phyloP scores from a whole-genome alignment of 2,329 filamentous ascomycete species.

The Pochonia chlamydosporia region DNA sequence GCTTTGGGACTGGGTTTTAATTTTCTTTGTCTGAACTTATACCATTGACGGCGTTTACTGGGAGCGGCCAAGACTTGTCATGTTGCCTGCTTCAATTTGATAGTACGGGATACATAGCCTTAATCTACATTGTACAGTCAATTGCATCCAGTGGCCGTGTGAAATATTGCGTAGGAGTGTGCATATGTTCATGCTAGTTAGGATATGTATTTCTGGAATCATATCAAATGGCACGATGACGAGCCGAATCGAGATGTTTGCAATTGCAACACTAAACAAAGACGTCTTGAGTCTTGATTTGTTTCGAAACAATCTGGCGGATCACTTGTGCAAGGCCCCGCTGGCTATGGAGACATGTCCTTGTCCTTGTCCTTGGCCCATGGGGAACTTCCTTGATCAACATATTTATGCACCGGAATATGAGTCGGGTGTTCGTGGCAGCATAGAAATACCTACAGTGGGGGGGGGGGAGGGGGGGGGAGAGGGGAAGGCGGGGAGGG shows the following conservation, averaged over 20 bases:
- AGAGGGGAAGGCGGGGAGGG: no score
- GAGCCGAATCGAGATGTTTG: no score
- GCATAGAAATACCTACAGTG: background rate
- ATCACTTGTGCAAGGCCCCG: background rate
- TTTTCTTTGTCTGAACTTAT: conserved; percentile 12
- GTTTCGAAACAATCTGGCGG: background rate
- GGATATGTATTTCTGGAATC: no score
- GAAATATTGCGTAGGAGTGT: no score
- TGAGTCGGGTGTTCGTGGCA: conserved; percentile 5
- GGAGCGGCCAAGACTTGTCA: background rate
- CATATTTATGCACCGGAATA: conserved; percentile 1
- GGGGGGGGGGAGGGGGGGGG: no score
- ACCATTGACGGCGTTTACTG: conserved; percentile 13
- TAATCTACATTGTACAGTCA: conserved; percentile 4
- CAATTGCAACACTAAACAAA: no score
- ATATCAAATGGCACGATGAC: no score
- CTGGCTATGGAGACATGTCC: background rate
- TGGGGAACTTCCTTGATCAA: background rate
- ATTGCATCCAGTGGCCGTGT: no score
- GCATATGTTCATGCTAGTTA: no score
- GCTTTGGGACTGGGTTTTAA: conserved; percentile 7
- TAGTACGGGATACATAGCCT: background rate
- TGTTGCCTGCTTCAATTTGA: background rate
- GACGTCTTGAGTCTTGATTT: background rate
- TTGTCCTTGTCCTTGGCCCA: background rate